Base-by-base conservation (phyloP, 2,329 filamentous ascomycete species). In the Trichoderma sp. region DNA sequence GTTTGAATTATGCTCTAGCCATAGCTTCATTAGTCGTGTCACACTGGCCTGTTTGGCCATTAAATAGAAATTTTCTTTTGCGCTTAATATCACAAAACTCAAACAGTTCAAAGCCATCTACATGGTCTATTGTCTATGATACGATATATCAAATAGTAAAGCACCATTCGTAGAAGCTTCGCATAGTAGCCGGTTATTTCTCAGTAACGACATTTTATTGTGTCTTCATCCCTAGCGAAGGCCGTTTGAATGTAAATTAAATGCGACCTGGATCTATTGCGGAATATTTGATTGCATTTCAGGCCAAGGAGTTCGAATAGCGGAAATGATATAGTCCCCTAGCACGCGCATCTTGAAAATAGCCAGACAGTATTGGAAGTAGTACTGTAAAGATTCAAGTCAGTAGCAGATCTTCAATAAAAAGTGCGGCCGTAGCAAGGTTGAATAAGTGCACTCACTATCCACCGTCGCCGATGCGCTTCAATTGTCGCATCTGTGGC, bases 401-500 rank as follows among this genome's bases (percentile, higher is more conserved):
- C 21, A 67, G 63, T 21, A 27, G n/a, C 0, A 7, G 5, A n/a
- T 19, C 14, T 24, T 13, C n/a, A n/a, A n/a, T n/a, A n/a, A 27
- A 27, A 27, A 27, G 27, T 2, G 27, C 27, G 4, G 27, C 27
- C 2, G 27, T 27, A 21, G 4, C 13, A 55, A 21, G 10, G 7
- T 35, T 52, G 16, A 11, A 10, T 6, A 1, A 35, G 29, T 21
- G 27, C 3, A 66, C 83, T 77, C 74, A 86, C 85, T 82, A 91
- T 85, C 91, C 90, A 93, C 76, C 92, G 92, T 72, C 87, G 83
- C 74, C 84, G 85, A 75, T 92, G 93, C 2, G 91, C 83, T 55
- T 90, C 87, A 0, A 91, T 83, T 43, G 89, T 88, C 52, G 84
- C 84, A 59, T 89, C 83, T 0, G 81, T 84, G 84, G 90, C 88